Evolutionary conservation across 805 yeast species (phyloP), one percentile per base, ranked within the genome.

Genomic region (Wickerhamomyces chambardii): DNA sequence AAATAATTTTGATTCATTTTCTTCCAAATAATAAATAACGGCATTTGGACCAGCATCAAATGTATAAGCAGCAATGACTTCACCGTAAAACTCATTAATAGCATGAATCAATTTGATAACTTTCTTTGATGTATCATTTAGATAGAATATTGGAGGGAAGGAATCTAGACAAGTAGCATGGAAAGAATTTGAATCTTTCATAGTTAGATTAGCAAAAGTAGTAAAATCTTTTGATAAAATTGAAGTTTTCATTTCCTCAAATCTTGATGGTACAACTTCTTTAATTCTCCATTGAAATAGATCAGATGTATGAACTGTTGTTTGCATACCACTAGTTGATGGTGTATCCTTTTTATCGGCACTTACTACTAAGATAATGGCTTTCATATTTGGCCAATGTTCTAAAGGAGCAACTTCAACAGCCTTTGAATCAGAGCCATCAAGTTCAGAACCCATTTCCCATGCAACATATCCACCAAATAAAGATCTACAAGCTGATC

Each of bases 11-110:
- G 61, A 48, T 60, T 87, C 95, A 59, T 90, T 74, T 50, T 77
- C 67, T 45, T 71, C 72, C 54, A 80, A 77, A 56, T 92, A 92
- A 64, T 92, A 92, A 41, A 92, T 73, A 31, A 92, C 99, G 16
- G 97, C 95, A 61, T 92, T 92, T 60, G 99, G 98, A 55, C 99
- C 99, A 24, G 99, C 99, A 59, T 92, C 99, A 53, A 83, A 92
- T 2, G 99, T 92, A 61, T 92, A 92, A 28, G 97, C 97, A 11
- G 95, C 98, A 36, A 90, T 70, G 11, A 71, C 70, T 50, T 72
- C 66, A 17, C 50, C 47, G 41, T 59, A 62, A 39, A 57, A 59
- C 44, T 70, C 78, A 54, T 92, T 92, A 55, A 92, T 74, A 36
- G 68, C 63, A 58, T 92, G 94, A 32, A 87, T 72, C 34, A 84